These are phyloP conservation scores for Pyricularia sp. DNA, from an alignment of 2,329 filamentous ascomycete genomes.

Conservation along the genomic window DNA sequence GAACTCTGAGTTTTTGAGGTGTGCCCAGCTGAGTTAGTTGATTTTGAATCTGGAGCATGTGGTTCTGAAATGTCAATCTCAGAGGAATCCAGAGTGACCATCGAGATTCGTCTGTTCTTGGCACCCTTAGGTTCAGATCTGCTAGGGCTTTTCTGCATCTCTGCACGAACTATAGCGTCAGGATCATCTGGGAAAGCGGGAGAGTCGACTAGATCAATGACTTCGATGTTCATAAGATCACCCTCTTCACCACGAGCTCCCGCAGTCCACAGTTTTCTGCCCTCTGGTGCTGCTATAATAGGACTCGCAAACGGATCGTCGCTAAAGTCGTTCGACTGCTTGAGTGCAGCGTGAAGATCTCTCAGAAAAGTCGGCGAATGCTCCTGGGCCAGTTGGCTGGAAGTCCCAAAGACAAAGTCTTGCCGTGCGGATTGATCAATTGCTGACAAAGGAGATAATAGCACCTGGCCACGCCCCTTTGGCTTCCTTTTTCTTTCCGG, in stretches of 20 bases:
- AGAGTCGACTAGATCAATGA: constrained; percentile 48
- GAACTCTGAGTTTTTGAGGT: not conserved
- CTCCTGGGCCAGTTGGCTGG: constrained; percentile 68
- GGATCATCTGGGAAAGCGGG: constrained; percentile 18
- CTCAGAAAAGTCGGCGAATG: constrained; percentile 58
- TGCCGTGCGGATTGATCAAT: constrained; percentile 57
- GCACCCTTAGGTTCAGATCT: not conserved
- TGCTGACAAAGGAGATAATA: constrained; percentile 63
- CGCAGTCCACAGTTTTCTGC: constrained; percentile 57
- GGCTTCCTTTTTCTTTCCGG: constrained; percentile 25
- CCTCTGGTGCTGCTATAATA: constrained; percentile 1
- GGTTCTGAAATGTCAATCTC: not conserved
- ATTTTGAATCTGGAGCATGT: not conserved
- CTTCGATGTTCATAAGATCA: constrained; percentile 51
- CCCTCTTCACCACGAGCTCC: constrained; percentile 59
- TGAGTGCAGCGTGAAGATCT: constrained; percentile 53
- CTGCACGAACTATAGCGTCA: constrained; percentile 1
- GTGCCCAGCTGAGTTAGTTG: not conserved
- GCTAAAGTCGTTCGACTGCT: constrained; percentile 41
- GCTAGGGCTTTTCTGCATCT: not conserved
- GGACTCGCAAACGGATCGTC: constrained; percentile 26
- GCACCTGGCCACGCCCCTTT: constrained; percentile 31
- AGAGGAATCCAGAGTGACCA: not conserved
- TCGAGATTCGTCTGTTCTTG: not conserved
- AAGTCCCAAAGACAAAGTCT: constrained; percentile 77